Percentiles rank a stretch among this genome's conserved stretches.
Conservation (phyloP, 208 protist species). For the Acanthamoeba quina region DNA sequence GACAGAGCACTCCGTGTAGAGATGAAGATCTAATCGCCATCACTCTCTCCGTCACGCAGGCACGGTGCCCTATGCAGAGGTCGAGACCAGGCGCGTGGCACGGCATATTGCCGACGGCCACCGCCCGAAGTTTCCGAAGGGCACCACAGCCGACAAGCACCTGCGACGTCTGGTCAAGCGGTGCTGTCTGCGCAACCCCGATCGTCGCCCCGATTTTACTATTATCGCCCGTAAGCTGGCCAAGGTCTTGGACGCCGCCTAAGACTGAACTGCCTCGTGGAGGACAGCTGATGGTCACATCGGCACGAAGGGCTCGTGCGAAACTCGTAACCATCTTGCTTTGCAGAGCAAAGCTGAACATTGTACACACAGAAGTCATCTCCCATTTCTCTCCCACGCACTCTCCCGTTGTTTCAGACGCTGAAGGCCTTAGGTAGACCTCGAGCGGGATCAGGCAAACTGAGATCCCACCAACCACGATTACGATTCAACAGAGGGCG, state of each 20-base stretch:
- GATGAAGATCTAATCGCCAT: too few species aligned
- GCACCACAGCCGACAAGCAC: not conserved
- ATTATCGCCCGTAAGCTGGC: not conserved
- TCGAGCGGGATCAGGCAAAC: too few species aligned
- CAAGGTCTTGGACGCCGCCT: not conserved
- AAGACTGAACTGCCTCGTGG: not conserved
- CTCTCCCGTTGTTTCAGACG: not conserved
- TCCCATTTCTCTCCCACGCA: not conserved
- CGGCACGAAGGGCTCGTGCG: not conserved
- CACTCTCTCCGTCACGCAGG: not conserved
- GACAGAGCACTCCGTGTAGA: too few species aligned
- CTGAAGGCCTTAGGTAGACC: not conserved
- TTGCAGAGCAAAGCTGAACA: not conserved
- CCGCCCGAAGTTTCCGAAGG: not conserved
- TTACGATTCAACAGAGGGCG: not conserved
- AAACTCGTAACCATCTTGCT: too few species aligned
- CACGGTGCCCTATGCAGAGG: not conserved
- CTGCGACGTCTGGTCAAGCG: not conserved
- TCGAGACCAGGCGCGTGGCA: not conserved
- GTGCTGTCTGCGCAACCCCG: constrained; percentile 10
- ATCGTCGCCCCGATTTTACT: not conserved
- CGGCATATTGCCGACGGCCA: constrained; percentile 44
- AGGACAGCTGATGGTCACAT: too few species aligned
- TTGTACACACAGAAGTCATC: too few species aligned
- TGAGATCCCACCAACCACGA: not conserved